phyloP scores from a whole-genome alignment of 2,329 filamentous ascomycete genomes.

The Rhynchosporium agropyri region DNA sequence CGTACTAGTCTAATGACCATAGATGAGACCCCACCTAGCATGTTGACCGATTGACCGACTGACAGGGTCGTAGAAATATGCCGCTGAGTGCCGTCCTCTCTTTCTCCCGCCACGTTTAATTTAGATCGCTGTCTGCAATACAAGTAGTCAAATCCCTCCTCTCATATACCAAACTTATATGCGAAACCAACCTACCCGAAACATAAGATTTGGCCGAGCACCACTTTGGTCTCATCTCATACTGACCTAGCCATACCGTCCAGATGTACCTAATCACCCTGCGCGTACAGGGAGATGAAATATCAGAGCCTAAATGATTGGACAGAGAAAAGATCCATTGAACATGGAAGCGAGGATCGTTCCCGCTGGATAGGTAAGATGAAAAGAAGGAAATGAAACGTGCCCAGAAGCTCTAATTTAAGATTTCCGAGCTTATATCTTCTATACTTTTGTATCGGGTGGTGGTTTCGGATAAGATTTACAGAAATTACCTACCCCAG shows the following conservation, averaged over 20 bases:
- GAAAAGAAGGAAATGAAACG: constrained; percentile 13
- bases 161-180: no score
- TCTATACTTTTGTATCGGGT: not conserved
- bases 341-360: not conserved
- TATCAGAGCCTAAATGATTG: not conserved
- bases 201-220: constrained; percentile 6
- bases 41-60: no score
- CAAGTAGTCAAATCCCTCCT: no score
- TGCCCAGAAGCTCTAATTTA: constrained; percentile 1
- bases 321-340: not conserved
- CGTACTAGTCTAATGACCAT: no score
- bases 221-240: not conserved
- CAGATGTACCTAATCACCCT: no score
- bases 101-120: not conserved
- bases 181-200: not conserved
- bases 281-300: no score
- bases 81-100: constrained; percentile 1
- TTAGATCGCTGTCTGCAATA: not conserved
- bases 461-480: not conserved
- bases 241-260: no score
- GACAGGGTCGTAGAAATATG: not conserved
- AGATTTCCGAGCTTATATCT: constrained; percentile 2
- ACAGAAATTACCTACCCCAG: no score
- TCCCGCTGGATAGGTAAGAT: not conserved
- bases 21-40: no score